Evolutionary conservation across 768 basidiomycete genomes (phyloP).

Genomic region (Termitomyces bulborhizus): DNA sequence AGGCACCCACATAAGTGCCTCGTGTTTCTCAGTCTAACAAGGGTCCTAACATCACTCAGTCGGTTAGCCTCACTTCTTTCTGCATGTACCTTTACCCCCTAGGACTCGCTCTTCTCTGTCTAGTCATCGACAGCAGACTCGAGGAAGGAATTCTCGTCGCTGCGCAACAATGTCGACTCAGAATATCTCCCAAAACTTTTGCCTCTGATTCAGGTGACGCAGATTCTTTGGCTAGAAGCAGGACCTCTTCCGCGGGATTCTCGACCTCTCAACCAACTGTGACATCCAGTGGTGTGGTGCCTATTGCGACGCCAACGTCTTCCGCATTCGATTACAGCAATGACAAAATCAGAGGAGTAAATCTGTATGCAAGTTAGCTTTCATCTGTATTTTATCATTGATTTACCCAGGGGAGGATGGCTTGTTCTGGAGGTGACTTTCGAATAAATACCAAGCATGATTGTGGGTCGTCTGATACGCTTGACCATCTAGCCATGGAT

Average conservation of each 20-base stretch:
- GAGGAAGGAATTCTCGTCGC: conserved; percentile 10
- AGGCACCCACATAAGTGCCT: background rate
- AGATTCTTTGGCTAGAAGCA: background rate
- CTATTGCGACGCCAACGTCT: conserved; percentile 17
- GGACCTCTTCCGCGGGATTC: conserved; percentile 1
- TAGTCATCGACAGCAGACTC: conserved; percentile 7
- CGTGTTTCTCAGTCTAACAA: background rate
- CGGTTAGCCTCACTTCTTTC: background rate
- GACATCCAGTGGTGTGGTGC: background rate
- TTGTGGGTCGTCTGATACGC: background rate
- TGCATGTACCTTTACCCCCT: conserved; percentile 14
- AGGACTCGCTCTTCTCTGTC: conserved; percentile 17
- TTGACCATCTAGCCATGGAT: conserved; percentile 57
- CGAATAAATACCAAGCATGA: background rate
- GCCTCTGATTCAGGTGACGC: background rate
- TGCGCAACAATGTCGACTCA: conserved; percentile 26
- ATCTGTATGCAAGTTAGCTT: conserved; percentile 32
- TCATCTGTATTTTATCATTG: background rate
- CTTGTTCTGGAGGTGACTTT: conserved; percentile 49
- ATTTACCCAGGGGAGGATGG: conserved; percentile 49
- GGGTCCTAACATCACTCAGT: background rate
- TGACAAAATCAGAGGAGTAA: conserved; percentile 50
- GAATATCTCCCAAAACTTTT: background rate
- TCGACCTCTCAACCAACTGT: background rate
- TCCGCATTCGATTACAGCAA: conserved; percentile 37